Evolutionary conservation across 176 grass and related monocot genomes (phyloP).

Genomic region (Ensete glaucum): DNA sequence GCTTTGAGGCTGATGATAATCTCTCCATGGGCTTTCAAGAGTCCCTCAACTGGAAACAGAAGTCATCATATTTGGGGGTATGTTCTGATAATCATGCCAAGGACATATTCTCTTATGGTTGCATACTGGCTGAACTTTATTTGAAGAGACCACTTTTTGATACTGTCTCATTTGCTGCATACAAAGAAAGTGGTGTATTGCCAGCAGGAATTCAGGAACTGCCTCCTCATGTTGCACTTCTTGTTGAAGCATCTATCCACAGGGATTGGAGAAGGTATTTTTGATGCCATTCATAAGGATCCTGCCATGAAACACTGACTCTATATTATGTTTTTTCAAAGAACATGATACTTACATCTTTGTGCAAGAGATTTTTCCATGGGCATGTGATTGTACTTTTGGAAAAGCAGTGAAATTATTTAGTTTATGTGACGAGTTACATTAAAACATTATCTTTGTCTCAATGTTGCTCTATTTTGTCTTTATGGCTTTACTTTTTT

Average conservation of each 20-base stretch:
- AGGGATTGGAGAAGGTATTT: constrained; percentile 77
- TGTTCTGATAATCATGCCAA: constrained; percentile 36
- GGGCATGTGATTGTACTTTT: neutral
- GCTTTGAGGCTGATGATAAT: constrained; percentile 62
- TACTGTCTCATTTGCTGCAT: constrained; percentile 59
- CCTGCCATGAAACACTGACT: neutral
- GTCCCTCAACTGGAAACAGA: constrained; percentile 59
- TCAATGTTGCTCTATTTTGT: too few species aligned
- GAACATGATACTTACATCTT: neutral
- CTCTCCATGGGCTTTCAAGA: constrained; percentile 60
- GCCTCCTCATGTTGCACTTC: constrained; percentile 60
- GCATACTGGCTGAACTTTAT: constrained; percentile 80
- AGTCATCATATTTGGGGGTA: constrained; percentile 32
- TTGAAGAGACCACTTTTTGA: constrained; percentile 79
- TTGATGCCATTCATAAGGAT: neutral
- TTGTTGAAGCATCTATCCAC: constrained; percentile 83
- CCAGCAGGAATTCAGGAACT: constrained; percentile 55
- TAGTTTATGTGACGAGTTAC: neutral
- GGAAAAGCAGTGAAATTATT: neutral
- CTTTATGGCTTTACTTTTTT: neutral
- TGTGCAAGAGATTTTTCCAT: neutral
- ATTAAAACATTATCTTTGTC: too few species aligned
- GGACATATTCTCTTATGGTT: constrained; percentile 90
- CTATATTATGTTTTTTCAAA: neutral
- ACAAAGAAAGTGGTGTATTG: constrained; percentile 59